Evolutionary conservation across 208 protist species (phyloP), one percentile per base, ranked within the genome.

Genomic region (Leishmania turanica): DNA sequence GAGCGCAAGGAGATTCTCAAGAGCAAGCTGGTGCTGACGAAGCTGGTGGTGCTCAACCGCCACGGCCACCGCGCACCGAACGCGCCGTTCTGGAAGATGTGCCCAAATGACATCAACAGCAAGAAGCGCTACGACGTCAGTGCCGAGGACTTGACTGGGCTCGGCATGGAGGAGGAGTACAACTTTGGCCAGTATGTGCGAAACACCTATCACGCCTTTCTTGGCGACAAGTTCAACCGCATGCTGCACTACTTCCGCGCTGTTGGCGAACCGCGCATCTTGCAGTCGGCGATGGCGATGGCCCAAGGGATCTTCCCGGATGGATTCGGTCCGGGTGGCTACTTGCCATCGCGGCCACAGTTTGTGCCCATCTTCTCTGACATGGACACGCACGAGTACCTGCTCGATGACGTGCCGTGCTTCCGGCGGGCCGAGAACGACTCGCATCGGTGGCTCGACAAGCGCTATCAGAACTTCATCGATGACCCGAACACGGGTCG

Each of bases 321-420:
- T 49, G 93, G 93, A 42, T 96, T 92, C 82, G 93, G 93, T 75
- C 91, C 90, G 1, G 90, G 84, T 34, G 91, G 89, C 31, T 94
- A 87, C 81, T 83, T 96, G 69, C 93, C 93, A 15, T 84, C 84
- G 1, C 89, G 89, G 4, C 93, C 93, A 6, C 93, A 96, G 77
- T 96, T 95, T 84, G 89, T 95, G 34, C 93, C 93, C 51, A 84
- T 96, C 72, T 96, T 95, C 80, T 92, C 91, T 3, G 93, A 96
- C 75, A 95, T 96, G 93, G 89, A 95, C 83, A 94, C 91, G 65
- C 93, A 96, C 79, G 93, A 96, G 84, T 96, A 95, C 79, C 87
- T 96, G 45, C 86, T 96, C 60, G 91, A 96, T 84, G 90, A 96
- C 65, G 91, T 96, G 34, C 93, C 93, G 51, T 96, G 93, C 86